Conservation (phyloP, 202 grass and related monocot species). For the Setaria italica region DNA sequence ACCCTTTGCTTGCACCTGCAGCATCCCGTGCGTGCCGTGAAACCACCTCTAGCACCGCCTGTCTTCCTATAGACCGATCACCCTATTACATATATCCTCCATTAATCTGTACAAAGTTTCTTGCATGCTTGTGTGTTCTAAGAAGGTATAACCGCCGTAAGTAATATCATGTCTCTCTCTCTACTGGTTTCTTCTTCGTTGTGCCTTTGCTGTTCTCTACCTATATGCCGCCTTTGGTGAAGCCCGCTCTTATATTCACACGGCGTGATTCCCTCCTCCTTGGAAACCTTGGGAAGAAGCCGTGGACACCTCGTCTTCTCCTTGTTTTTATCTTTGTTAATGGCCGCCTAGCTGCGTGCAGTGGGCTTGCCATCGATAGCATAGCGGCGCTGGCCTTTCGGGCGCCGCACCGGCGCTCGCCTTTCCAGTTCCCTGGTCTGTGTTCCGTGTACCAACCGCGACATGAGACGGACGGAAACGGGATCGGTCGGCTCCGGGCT, state of each 20-base stretch:
- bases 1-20: not conserved
- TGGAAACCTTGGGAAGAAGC: not conserved
- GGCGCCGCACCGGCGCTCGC: not conserved
- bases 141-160: not conserved
- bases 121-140: constrained; percentile 12
- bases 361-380: not conserved
- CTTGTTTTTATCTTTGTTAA: constrained; percentile 14
- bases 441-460: not conserved
- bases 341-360: not conserved
- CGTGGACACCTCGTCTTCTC: constrained; percentile 12
- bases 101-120: constrained; percentile 14
- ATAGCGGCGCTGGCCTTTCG: not conserved
- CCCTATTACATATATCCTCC: not conserved
- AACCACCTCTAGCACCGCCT: not conserved
- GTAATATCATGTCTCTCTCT: not conserved
- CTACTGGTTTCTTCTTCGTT: not conserved
- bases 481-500: not conserved
- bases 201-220: not conserved
- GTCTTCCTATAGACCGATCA: not conserved
- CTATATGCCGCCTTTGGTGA: not conserved
- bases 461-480: not conserved
- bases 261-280: not conserved
- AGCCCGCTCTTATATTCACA: not conserved
- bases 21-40: not conserved
- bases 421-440: not conserved